phyloP scores from a whole-genome alignment of 306 rosid genomes.

The Begonia peltatifolia region DNA sequence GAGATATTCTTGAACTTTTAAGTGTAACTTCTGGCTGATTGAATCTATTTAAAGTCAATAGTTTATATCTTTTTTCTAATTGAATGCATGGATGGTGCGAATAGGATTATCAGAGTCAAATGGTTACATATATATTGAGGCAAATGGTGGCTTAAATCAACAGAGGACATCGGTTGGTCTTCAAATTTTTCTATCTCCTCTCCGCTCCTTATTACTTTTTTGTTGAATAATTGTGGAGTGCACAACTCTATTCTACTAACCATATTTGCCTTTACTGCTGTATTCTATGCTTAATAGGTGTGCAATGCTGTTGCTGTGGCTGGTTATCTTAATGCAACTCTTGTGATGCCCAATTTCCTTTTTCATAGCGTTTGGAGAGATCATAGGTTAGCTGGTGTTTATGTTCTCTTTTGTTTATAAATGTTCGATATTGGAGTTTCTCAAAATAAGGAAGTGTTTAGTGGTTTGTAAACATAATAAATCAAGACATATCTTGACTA shows the following conservation, averaged over 20 bases:
- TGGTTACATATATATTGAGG: constrained; percentile 91
- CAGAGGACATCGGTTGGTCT: constrained; percentile 85
- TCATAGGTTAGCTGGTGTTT: constrained; percentile 58
- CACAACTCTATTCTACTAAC: constrained; percentile 1
- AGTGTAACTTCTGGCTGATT: too few relatives aligned
- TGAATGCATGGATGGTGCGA: constrained; percentile 10
- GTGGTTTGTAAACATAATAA: too few relatives aligned
- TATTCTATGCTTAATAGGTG: constrained; percentile 34
- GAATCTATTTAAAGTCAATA: background rate
- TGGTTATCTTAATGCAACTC: constrained; percentile 96
- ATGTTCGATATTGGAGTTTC: constrained; percentile 2
- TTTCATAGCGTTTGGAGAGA: constrained; percentile 99
- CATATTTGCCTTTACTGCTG: constrained; percentile 16
- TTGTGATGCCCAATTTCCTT: constrained; percentile 88
- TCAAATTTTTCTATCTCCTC: constrained; percentile 9
- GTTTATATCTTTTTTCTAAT: constrained; percentile 2
- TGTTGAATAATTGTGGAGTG: constrained; percentile 7
- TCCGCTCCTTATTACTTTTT: background rate
- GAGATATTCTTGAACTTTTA: too few relatives aligned
- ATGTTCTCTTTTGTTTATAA: background rate
- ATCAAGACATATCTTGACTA: too few relatives aligned
- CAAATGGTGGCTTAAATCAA: constrained; percentile 96
- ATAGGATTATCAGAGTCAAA: constrained; percentile 72
- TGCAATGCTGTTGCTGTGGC: constrained; percentile 99
- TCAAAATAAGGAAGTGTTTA: too few relatives aligned